Conservation (phyloP, 306 rosid species). For the Senna tora region DNA sequence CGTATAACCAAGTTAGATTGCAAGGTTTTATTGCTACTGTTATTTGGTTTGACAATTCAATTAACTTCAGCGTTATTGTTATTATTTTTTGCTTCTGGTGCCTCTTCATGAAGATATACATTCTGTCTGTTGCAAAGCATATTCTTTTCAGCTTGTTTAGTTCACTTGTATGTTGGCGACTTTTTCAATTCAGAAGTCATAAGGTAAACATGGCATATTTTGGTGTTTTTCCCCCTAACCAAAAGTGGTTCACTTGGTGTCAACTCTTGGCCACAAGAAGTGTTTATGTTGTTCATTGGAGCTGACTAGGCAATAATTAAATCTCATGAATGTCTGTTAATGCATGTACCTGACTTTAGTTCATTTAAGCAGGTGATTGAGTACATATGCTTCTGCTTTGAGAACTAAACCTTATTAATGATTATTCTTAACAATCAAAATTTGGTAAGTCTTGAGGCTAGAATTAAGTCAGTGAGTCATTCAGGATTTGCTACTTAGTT, state of each 20-base stretch:
- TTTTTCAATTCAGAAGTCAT: slow-evolving; percentile 3
- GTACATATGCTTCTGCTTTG: slow-evolving; percentile 25
- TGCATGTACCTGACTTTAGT: too few relatives aligned
- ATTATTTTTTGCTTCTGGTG: background rate
- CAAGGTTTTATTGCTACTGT: background rate
- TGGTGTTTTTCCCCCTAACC: too few relatives aligned
- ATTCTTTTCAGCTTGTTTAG: slow-evolving; percentile 15
- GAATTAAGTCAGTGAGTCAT: slow-evolving; percentile 13
- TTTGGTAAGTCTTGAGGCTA: slow-evolving; percentile 13
- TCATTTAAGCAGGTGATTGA: background rate
- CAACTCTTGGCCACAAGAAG: background rate
- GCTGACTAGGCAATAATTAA: too few relatives aligned
- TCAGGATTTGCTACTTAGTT: slow-evolving; percentile 1
- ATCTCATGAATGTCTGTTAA: too few relatives aligned
- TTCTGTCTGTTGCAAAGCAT: background rate
- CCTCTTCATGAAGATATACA: background rate
- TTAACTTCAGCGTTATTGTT: too few relatives aligned
- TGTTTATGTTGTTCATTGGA: background rate
- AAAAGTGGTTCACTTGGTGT: slow-evolving; percentile 24
- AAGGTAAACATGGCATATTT: background rate
- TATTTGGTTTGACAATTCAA: background rate
- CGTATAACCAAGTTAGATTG: background rate
- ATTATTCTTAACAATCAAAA: slow-evolving; percentile 3
- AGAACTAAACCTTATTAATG: slow-evolving; percentile 15
- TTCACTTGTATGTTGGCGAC: slow-evolving; percentile 9